These are phyloP conservation scores for Catenaria anguillulae DNA, from an alignment of 371 early-diverging fungal species.

Conservation along the genomic window DNA sequence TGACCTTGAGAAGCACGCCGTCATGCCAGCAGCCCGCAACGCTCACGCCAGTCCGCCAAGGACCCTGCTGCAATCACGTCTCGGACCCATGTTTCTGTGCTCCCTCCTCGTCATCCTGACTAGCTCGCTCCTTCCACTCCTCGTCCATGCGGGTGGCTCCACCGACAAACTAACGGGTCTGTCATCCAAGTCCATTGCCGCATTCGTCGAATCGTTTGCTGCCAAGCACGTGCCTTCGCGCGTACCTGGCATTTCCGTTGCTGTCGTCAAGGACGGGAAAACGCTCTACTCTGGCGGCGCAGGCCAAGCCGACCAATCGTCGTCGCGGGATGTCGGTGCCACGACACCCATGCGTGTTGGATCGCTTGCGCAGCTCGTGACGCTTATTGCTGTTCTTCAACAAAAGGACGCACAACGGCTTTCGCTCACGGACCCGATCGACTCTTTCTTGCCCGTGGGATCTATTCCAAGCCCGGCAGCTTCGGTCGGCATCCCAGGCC, in stretches of 20 bases:
- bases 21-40: no score
- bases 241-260: neutral
- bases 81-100: no score
- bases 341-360: neutral
- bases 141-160: neutral
- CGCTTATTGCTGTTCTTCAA: neutral
- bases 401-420: neutral
- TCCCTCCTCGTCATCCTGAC: no score
- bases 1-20: no score
- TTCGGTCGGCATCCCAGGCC: neutral
- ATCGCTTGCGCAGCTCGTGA: neutral
- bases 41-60: no score
- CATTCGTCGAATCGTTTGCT: neutral
- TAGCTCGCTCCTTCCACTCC: no score
- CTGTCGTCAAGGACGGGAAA: constrained; percentile 3
- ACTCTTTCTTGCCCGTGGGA: neutral
- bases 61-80: no score
- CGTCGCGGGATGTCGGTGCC: neutral
- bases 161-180: neutral
- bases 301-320: neutral
- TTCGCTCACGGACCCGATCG: neutral
- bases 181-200: neutral
- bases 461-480: no score
- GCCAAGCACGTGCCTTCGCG: neutral
- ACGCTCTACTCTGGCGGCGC: neutral